A percentile compares a stretch with the other conserved stretches of the same genome.
These are phyloP conservation scores for Pythium myriotylum DNA, from an alignment of 352 stramenopile species.

Conservation along the genomic window DNA sequence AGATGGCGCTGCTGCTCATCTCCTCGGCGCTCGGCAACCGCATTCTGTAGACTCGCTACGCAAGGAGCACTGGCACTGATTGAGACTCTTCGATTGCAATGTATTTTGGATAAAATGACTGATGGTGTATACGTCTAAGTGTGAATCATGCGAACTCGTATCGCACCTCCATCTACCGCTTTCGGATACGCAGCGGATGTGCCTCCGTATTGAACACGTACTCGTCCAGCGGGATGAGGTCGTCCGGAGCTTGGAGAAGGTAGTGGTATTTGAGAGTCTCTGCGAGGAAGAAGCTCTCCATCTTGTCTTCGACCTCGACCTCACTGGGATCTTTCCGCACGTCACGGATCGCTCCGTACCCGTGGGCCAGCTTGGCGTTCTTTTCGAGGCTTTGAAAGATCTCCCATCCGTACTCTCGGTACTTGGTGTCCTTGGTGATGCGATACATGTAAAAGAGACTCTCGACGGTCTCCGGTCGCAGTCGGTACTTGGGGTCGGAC, in stretches of 20 bases:
- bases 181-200: slow-evolving; percentile 86
- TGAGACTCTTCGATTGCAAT: not conserved
- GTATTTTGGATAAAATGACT: not conserved
- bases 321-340: slow-evolving; percentile 41
- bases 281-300: slow-evolving; percentile 98
- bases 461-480: slow-evolving; percentile 96
- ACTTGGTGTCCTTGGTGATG: slow-evolving; percentile 93
- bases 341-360: slow-evolving; percentile 80
- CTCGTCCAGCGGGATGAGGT: slow-evolving; percentile 90
- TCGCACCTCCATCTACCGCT: not conserved
- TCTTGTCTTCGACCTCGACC: slow-evolving; percentile 89
- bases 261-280: slow-evolving; percentile 99
- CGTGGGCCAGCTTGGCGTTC: slow-evolving; percentile 88
- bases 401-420: slow-evolving; percentile 95
- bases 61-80: not conserved
- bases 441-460: slow-evolving; percentile 96
- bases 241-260: slow-evolving; percentile 87
- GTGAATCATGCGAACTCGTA: too few species aligned
- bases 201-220: slow-evolving; percentile 97
- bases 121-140: too few species aligned
- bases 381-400: slow-evolving; percentile 94
- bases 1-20: slow-evolving; percentile 93
- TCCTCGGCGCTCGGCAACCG: slow-evolving; percentile 92
- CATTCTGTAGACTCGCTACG: slow-evolving; percentile 69
- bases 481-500: slow-evolving; percentile 87